A percentile compares a stretch with the other conserved stretches of the same genome.
Conservation (phyloP, 106 monocot species). For the Apostasia ramifera region DNA sequence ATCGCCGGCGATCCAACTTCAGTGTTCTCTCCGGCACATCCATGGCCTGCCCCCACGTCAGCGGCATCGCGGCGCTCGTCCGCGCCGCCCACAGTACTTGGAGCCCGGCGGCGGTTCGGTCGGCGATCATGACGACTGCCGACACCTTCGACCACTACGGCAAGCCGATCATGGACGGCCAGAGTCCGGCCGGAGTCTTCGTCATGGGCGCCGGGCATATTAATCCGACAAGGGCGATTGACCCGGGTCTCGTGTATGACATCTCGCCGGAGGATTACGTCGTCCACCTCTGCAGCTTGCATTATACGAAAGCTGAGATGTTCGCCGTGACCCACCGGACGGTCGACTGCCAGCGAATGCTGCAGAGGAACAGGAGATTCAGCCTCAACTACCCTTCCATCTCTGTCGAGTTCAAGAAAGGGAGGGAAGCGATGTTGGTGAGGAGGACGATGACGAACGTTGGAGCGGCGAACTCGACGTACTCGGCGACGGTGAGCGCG, state of each 20-base stretch:
- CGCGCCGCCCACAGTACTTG: slow-evolving; percentile 51
- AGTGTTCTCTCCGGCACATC: slow-evolving; percentile 81
- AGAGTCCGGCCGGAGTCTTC: slow-evolving; percentile 25
- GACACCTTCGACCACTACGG: slow-evolving; percentile 51
- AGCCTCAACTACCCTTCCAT: slow-evolving; percentile 88
- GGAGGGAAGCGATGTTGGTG: slow-evolving; percentile 18
- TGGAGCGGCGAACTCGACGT: slow-evolving; percentile 45
- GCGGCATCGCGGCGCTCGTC: slow-evolving; percentile 55
- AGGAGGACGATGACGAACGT: slow-evolving; percentile 59
- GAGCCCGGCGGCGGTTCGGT: slow-evolving; percentile 70
- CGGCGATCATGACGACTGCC: slow-evolving; percentile 83
- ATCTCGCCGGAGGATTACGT: slow-evolving; percentile 65
- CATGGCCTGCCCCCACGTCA: slow-evolving; percentile 85
- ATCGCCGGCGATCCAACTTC: slow-evolving; percentile 47
- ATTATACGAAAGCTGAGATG: slow-evolving; percentile 50
- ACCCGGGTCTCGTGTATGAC: slow-evolving; percentile 82
- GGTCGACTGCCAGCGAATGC: slow-evolving; percentile 31
- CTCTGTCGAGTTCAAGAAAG: slow-evolving; percentile 41
- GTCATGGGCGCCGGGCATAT: slow-evolving; percentile 72
- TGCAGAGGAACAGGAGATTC: slow-evolving; percentile 26
- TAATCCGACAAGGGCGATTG: slow-evolving; percentile 48
- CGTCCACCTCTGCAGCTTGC: slow-evolving; percentile 56
- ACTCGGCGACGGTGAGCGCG: slow-evolving; percentile 24
- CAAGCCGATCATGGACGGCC: slow-evolving; percentile 65
- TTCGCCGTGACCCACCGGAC: slow-evolving; percentile 57